Conservation (phyloP, 2,329 filamentous ascomycete species). For the Lecanicillium sp. region DNA sequence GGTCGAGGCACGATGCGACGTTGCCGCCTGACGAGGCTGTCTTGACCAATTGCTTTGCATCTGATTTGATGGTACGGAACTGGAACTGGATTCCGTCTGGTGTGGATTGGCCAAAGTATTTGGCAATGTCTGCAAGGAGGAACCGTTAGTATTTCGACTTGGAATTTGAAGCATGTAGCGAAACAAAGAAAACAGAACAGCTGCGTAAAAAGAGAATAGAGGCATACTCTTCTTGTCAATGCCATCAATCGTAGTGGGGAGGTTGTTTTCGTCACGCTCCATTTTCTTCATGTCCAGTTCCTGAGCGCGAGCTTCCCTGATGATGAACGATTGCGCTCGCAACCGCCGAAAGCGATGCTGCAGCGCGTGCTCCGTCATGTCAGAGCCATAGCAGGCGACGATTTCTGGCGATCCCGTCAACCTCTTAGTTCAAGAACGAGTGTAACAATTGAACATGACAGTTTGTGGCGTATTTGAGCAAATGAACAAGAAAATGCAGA, state of each 20-base stretch:
- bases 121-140: conserved; percentile 43
- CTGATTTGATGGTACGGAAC: conserved; percentile 46
- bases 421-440: not conserved
- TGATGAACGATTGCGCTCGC: conserved; percentile 30
- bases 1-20: conserved; percentile 34
- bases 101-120: conserved; percentile 52
- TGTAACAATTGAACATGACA: not conserved
- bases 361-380: conserved; percentile 36
- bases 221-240: conserved; percentile 33
- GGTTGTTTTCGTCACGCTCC: conserved; percentile 20
- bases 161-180: not conserved
- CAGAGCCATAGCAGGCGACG: conserved; percentile 37
- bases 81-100: conserved; percentile 51
- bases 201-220: not conserved
- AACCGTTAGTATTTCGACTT: conserved; percentile 3
- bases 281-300: conserved; percentile 36
- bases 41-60: conserved; percentile 40
- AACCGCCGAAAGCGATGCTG: conserved; percentile 45
- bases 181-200: not conserved
- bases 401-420: conserved; percentile 30
- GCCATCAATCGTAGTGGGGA: conserved; percentile 28
- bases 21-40: conserved; percentile 34
- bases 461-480: not conserved
- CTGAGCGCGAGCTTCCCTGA: conserved; percentile 25
- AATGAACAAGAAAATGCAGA: too few relatives aligned